Conservation (phyloP, 2,329 filamentous ascomycete genomes). For the Dactylellina drechsleri region DNA sequence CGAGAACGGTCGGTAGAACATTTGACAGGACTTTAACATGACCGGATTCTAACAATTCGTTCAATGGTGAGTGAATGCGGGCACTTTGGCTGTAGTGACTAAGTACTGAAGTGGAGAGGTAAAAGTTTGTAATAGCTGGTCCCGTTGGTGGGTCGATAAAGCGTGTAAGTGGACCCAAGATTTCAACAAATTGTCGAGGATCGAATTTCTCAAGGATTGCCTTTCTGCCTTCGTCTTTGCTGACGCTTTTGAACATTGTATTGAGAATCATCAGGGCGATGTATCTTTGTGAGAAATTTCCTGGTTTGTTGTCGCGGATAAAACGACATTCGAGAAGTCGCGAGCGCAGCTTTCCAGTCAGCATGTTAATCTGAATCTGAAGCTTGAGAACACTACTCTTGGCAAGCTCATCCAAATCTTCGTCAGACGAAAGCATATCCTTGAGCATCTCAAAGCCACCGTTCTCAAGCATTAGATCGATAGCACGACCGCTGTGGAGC, state of each 20-base stretch:
- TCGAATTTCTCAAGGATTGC: constrained; percentile 41
- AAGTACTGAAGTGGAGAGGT: constrained; percentile 20
- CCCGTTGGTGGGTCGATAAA: constrained; percentile 16
- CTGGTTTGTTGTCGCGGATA: constrained; percentile 36
- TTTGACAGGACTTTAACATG: constrained; percentile 57
- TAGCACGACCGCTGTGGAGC: constrained; percentile 43
- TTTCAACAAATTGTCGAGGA: constrained; percentile 44
- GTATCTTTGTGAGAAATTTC: constrained; percentile 45
- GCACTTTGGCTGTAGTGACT: constrained; percentile 43
- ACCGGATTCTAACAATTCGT: constrained; percentile 58
- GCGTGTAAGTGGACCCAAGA: constrained; percentile 29
- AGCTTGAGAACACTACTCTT: constrained; percentile 52
- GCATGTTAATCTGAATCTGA: constrained; percentile 33
- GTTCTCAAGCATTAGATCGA: constrained; percentile 42
- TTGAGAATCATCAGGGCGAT: constrained; percentile 50
- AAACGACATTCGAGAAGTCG: constrained; percentile 42
- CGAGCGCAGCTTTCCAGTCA: constrained; percentile 39
- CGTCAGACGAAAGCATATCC: constrained; percentile 36
- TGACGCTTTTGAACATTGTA: constrained; percentile 41
- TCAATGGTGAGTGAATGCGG: constrained; percentile 55
- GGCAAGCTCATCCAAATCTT: constrained; percentile 43
- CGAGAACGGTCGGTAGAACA: constrained; percentile 50
- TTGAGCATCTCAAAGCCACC: constrained; percentile 49
- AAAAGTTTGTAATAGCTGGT: constrained; percentile 15
- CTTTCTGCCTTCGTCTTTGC: constrained; percentile 48